phyloP scores from a whole-genome alignment of 495 filamentous ascomycete species.

The Penicillium dipodomyicola region DNA sequence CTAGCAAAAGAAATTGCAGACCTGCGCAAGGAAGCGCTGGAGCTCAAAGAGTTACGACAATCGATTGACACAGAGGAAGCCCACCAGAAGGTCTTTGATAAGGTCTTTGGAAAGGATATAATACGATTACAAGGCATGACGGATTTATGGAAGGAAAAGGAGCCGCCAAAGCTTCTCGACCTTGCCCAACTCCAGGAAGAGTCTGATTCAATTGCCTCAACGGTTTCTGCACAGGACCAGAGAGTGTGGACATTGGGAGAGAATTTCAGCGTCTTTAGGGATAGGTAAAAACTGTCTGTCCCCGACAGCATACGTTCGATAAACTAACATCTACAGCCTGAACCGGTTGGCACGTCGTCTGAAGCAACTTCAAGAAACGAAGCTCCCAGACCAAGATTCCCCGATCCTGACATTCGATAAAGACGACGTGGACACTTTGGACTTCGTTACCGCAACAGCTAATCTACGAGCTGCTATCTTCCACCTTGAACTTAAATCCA shows the following conservation, averaged over 20 bases:
- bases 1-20: conserved; percentile 81
- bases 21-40: conserved; percentile 75
- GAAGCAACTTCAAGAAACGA: conserved; percentile 52
- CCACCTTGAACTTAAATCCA: conserved; percentile 80
- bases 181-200: conserved; percentile 55
- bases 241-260: conserved; percentile 77
- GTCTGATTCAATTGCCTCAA: conserved; percentile 48
- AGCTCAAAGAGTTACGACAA: conserved; percentile 75
- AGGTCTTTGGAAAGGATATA: conserved; percentile 88
- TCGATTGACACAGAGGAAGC: conserved; percentile 84
- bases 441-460: conserved; percentile 88
- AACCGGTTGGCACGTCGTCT: conserved; percentile 72
- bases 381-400: conserved; percentile 43
- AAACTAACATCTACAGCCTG: conserved; percentile 49
- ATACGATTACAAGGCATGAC: conserved; percentile 81
- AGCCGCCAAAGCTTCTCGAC: conserved; percentile 68
- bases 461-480: conserved; percentile 86
- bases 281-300: conserved; percentile 51
- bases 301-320: neutral
- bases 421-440: conserved; percentile 91
- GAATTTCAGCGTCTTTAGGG: conserved; percentile 80
- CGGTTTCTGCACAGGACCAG: conserved; percentile 65
- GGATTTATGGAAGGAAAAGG: conserved; percentile 91
- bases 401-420: conserved; percentile 89
- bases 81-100: conserved; percentile 77